Base-by-base conservation (phyloP, 2,329 filamentous ascomycete species). In the Neofusicoccum parvum region DNA sequence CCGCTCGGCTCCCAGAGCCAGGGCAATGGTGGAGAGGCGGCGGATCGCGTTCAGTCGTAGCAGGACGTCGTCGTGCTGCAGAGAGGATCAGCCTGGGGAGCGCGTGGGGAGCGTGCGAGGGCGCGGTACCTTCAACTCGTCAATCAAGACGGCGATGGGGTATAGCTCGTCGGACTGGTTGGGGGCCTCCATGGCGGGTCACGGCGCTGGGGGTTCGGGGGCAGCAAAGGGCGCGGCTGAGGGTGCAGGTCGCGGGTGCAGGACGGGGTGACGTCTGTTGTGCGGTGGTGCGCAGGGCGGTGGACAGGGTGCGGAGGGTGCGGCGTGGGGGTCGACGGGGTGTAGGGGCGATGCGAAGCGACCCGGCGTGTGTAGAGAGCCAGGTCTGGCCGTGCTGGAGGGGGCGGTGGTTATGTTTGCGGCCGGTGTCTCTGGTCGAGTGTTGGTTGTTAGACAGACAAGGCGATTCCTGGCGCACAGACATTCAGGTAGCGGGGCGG, bases 81-180 rank as follows among this genome's bases (percentile, higher is more conserved):
- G 41, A 51, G 15, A 34, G 48, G 6, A 65, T 71, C 64, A 69
- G 66, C 62, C 50, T 56, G 32, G 34, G 41, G 46, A 64, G 51
- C 62, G 39, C 49, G 43, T 48, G 49, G 62, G 41, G 50, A 49
- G 39, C 50, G 17, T 17, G 49, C 11, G 6, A n/a, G 50, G 15
- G 58, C 71, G 75, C 80, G 27, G 75, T 87, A 97, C 94, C 92
- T 97, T 99, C 77, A 99, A 87, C 88, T 99, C 95, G 81, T 99
- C 95, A 82, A 99, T 99, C 82, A 99, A 90, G 73, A 99, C 95
- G 78, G 96, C 95, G 85, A 99, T 99, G 80, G 95, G 95, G 82
- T 98, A 99, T 76, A 99, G 93, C 89, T 98, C 96, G 83, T 99
- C 95, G 81, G 90, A 96, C 85, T 94, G 89, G 82, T 90, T 92